phyloP scores from a whole-genome alignment of 148 eudicot genomes.

The Pharnaceum exiguum region DNA sequence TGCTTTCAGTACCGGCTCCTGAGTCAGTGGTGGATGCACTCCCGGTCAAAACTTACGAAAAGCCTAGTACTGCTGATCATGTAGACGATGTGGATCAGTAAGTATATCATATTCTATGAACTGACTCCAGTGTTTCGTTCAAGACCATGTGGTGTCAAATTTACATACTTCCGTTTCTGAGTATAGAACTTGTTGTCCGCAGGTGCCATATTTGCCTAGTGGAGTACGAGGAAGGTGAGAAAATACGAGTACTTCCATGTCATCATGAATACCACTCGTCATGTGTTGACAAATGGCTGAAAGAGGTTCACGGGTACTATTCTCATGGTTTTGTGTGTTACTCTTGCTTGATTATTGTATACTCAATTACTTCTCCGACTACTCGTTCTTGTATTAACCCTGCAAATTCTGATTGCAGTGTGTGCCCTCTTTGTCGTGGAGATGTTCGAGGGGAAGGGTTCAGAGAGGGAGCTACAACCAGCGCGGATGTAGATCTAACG shows the following conservation, averaged over 20 bases:
- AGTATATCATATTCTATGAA: slow-evolving; percentile 20
- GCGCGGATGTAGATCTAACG: slow-evolving; percentile 19
- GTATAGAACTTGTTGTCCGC: background rate
- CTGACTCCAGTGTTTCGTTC: background rate
- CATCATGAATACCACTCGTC: slow-evolving; percentile 65
- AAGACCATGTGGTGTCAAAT: background rate
- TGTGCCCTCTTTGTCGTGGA: slow-evolving; percentile 87
- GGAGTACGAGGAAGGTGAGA: slow-evolving; percentile 68
- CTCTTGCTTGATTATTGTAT: background rate
- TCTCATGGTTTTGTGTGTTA: background rate
- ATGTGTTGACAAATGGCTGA: slow-evolving; percentile 90
- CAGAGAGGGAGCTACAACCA: slow-evolving; percentile 27
- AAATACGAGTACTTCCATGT: slow-evolving; percentile 78
- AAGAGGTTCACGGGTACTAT: slow-evolving; percentile 77
- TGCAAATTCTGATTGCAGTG: slow-evolving; percentile 50
- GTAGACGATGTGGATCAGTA: slow-evolving; percentile 61
- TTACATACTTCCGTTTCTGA: background rate
- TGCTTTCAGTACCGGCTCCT: slow-evolving; percentile 70
- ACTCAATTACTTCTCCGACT: background rate
- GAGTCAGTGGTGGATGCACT: slow-evolving; percentile 72
- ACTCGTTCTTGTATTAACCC: background rate
- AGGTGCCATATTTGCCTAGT: slow-evolving; percentile 81
- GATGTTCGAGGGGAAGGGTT: slow-evolving; percentile 48
- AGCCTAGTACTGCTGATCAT: slow-evolving; percentile 28
- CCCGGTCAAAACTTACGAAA: slow-evolving; percentile 45